Evolutionary conservation across 495 filamentous ascomycete genomes (phyloP).

Genomic region (Neurospora sp.): DNA sequence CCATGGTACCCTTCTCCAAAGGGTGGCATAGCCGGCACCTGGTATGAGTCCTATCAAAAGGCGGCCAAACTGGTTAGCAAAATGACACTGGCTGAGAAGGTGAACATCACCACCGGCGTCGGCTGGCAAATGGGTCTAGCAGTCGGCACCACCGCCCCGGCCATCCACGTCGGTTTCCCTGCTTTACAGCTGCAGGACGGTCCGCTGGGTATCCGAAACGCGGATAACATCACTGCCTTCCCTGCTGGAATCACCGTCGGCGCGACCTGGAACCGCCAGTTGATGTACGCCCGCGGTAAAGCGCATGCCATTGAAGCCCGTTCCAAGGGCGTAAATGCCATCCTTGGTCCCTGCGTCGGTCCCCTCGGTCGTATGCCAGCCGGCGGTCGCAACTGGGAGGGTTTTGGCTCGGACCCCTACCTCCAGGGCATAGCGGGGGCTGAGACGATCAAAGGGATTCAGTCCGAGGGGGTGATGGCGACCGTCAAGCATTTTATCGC

Average conservation of each 20-base stretch:
- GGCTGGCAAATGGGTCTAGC: conserved; percentile 88
- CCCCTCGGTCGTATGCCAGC: conserved; percentile 59
- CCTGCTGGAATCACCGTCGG: conserved; percentile 58
- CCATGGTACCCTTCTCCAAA: conserved; percentile 79
- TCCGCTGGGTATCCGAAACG: conserved; percentile 52
- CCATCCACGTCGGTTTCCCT: conserved; percentile 64
- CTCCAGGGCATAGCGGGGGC: conserved; percentile 59
- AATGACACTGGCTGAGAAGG: conserved; percentile 87
- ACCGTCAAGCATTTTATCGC: conserved; percentile 65
- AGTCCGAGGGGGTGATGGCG: conserved; percentile 62
- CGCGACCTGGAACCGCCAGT: conserved; percentile 50
- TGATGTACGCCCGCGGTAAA: conserved; percentile 59
- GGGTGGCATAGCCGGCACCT: conserved; percentile 63
- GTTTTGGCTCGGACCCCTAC: conserved; percentile 63
- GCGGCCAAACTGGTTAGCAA: conserved; percentile 62
- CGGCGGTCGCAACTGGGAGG: conserved; percentile 72
- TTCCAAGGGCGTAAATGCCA: conserved; percentile 62
- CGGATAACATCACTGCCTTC: conserved; percentile 57
- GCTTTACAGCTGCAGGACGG: conserved; percentile 86
- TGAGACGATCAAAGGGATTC: conserved; percentile 60
- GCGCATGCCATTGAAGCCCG: conserved; percentile 59
- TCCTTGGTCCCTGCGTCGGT: conserved; percentile 59
- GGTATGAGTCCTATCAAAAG: conserved; percentile 74
- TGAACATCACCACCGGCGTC: conserved; percentile 88
- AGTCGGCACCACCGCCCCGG: conserved; percentile 80